Conservation (phyloP, 371 early-diverging fungal genomes). For the Mortierella sp. region DNA sequence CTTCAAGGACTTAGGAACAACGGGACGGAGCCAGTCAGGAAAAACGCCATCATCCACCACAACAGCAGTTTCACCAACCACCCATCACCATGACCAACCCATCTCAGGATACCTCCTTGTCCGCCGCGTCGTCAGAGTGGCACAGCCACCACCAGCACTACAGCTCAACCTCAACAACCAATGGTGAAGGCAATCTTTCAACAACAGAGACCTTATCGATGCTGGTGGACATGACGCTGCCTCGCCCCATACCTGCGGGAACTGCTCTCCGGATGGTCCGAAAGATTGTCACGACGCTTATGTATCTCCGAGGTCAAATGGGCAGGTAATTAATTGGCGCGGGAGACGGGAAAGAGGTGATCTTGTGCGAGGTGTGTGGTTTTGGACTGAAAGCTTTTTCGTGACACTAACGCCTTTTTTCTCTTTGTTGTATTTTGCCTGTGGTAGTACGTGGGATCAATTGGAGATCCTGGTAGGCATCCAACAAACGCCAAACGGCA, state of each 20-base stretch:
- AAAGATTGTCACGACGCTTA: constrained; percentile 24
- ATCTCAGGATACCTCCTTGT: background rate
- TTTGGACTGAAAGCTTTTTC: background rate
- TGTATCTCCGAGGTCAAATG: constrained; percentile 49
- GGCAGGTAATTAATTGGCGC: constrained; percentile 26
- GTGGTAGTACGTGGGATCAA: constrained; percentile 33
- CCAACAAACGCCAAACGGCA: background rate
- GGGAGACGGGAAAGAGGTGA: too few relatives aligned
- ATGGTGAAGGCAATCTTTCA: too few relatives aligned
- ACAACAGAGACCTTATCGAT: background rate
- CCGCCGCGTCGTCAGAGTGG: background rate
- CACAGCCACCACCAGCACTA: background rate
- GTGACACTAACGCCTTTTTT: background rate
- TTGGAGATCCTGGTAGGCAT: constrained; percentile 25
- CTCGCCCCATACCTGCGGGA: constrained; percentile 27
- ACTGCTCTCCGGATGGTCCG: constrained; percentile 32
- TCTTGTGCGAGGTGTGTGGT: background rate
- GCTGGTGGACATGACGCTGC: constrained; percentile 35
- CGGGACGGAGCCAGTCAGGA: background rate
- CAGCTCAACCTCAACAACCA: background rate
- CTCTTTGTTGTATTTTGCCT: background rate
- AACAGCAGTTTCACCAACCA: background rate
- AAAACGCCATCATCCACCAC: background rate
- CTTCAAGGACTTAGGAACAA: background rate
- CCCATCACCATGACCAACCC: background rate